A percentile compares a stretch with the other conserved stretches of the same genome.
phyloP scores from a whole-genome alignment of 2,329 filamentous ascomycete genomes.

The Geosmithia flava region DNA sequence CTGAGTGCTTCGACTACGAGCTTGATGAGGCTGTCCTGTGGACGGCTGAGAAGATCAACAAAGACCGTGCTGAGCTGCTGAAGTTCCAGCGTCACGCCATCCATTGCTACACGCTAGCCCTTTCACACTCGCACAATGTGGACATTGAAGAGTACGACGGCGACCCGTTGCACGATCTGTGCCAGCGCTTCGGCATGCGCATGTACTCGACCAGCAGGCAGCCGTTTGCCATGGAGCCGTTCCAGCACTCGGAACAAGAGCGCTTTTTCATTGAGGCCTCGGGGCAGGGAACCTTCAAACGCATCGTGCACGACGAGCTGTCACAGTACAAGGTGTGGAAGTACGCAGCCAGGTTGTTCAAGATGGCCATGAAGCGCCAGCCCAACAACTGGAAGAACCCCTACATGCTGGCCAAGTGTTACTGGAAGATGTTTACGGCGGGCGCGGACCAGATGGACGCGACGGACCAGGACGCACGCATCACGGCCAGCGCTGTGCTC shows the following conservation, averaged over 20 bases:
- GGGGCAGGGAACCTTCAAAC: constrained; percentile 37
- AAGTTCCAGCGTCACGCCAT: constrained; percentile 69
- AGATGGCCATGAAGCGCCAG: constrained; percentile 39
- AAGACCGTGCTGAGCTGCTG: constrained; percentile 61
- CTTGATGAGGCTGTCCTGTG: constrained; percentile 79
- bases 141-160: constrained; percentile 31
- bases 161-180: constrained; percentile 44
- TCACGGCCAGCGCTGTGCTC: constrained; percentile 27
- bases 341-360: constrained; percentile 43
- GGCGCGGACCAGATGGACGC: constrained; percentile 27
- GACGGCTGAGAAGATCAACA: constrained; percentile 87
- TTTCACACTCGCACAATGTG: constrained; percentile 39
- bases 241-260: constrained; percentile 42
- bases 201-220: constrained; percentile 50
- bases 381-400: constrained; percentile 46
- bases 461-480: constrained; percentile 22
- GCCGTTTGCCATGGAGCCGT: constrained; percentile 51
- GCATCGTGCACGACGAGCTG: constrained; percentile 42
- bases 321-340: constrained; percentile 49
- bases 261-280: constrained; percentile 41
- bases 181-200: constrained; percentile 48
- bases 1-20: constrained; percentile 78
- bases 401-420: constrained; percentile 49
- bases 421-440: constrained; percentile 52
- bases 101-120: constrained; percentile 59